Evolutionary conservation across 805 yeast species (phyloP), one percentile per base, ranked within the genome.

Genomic region (Scheffersomyces lignosus): DNA sequence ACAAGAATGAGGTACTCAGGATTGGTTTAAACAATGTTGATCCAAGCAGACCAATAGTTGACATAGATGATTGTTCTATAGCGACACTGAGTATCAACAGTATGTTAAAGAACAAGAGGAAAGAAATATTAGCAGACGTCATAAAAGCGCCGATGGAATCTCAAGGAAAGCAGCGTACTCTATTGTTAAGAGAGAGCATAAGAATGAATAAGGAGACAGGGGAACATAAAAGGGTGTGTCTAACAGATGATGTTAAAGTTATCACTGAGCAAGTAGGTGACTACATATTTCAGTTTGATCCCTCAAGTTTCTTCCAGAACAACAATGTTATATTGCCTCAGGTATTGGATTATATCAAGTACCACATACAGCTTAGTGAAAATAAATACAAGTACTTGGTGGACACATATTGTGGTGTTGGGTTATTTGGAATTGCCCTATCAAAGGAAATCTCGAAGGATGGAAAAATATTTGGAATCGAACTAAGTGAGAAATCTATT

Each of bases 321-420:
- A 71, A 71, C 43, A 52, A 56, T 25, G 48, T 52, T 15, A 66
- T 70, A 5, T 45, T 71, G 10, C 66, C 74, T 1, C 34, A 41
- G 1, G 59, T 69, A 8, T 38, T 71, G 4, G 64, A 60, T 18
- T 64, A 49, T 38, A 47, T 71, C 4, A 44, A 53, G 17, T 36
- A 44, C 20, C 56, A 56, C 14, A 40, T 62, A 7, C 27, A 34
- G 1, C 5, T 14, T 2, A 35, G 36, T 4, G 40, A 36, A 7
- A 31, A 38, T 20, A 20, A 32, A 4, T 53, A 44, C 36, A 56
- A 55, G 24, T 52, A 61, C 37, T 45, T 70, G 20, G 52, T 71
- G 5, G 76, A 71, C 39, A 58, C 74, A 3, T 71, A 71, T 46
- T 71, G 76, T 47, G 76, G 76, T 5, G 60, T 70, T 5, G 76